A percentile compares a stretch with the other conserved stretches of the same genome.
These are phyloP conservation scores for Sanghuangporus baumii DNA, from an alignment of 1,284 basidiomycete genomes.

Conservation along the genomic window DNA sequence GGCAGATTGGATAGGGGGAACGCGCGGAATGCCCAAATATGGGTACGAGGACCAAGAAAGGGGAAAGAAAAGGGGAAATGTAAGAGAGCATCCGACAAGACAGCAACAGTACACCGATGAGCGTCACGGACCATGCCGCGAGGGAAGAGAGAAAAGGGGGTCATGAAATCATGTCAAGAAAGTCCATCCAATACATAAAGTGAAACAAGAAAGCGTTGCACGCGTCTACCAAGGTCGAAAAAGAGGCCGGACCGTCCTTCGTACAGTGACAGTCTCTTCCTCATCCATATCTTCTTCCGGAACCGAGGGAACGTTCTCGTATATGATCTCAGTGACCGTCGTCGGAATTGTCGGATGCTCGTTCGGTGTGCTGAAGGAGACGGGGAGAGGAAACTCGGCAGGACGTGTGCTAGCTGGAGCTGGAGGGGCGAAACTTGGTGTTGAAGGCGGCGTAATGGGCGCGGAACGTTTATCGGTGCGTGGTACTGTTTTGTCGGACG, in stretches of 20 bases:
- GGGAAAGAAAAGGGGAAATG: neutral
- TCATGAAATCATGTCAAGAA: neutral
- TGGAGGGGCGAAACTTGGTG: conserved; percentile 56
- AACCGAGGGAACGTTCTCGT: conserved; percentile 38
- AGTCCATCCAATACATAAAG: neutral
- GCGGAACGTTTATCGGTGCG: conserved; percentile 44
- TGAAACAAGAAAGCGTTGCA: neutral
- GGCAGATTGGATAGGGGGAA: neutral
- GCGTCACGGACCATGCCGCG: neutral
- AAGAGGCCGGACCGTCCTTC: conserved; percentile 6
- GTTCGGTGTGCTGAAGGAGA: conserved; percentile 47
- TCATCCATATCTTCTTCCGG: conserved; percentile 8
- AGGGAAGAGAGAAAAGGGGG: neutral
- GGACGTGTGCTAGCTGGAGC: conserved; percentile 68
- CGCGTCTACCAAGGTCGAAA: conserved; percentile 10
- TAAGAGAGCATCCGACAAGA: neutral
- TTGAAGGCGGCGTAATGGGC: conserved; percentile 53
- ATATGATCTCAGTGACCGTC: conserved; percentile 59
- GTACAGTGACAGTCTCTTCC: conserved; percentile 11
- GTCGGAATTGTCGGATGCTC: conserved; percentile 57
- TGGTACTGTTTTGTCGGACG: conserved; percentile 43
- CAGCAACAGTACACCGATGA: conserved; percentile 6
- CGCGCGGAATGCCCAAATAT: neutral
- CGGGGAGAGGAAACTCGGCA: conserved; percentile 66
- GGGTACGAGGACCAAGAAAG: neutral